Conservation (phyloP, 139 green algal species). For the Monoraphidium neglectum region DNA sequence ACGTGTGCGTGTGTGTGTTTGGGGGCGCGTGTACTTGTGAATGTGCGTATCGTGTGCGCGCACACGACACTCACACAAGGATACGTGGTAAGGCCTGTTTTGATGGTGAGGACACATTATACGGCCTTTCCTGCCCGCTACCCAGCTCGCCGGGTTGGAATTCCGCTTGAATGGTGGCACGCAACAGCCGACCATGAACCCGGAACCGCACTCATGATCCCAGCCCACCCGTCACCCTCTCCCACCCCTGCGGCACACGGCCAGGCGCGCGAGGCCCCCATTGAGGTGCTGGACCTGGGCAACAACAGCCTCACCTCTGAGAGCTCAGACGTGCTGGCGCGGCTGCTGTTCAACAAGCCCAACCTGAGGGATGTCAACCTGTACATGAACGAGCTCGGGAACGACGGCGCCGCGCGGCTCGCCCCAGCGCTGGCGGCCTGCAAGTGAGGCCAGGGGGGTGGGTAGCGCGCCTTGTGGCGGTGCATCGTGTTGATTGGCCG, state of each 20-base stretch:
- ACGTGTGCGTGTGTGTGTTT: too few relatives aligned
- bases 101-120: too few relatives aligned
- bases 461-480: too few relatives aligned
- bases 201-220: background rate
- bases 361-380: conserved; percentile 85
- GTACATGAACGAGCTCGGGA: conserved; percentile 97
- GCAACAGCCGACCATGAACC: background rate
- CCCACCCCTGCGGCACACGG: background rate
- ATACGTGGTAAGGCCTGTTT: too few relatives aligned
- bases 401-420: conserved; percentile 65
- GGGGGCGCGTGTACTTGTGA: too few relatives aligned
- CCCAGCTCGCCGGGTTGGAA: too few relatives aligned
- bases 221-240: background rate
- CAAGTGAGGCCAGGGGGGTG: conserved; percentile 18
- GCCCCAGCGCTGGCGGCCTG: conserved; percentile 26
- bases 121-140: too few relatives aligned
- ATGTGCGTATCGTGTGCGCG: too few relatives aligned
- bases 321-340: conserved; percentile 69
- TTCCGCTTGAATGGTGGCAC: too few relatives aligned
- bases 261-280: conserved; percentile 39
- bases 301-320: conserved; percentile 89
- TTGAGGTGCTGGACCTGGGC: conserved; percentile 85
- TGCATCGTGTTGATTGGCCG: too few relatives aligned
- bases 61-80: too few relatives aligned
- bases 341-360: conserved; percentile 63